phyloP scores from a whole-genome alignment of 441 rosid genomes.

The Bruguiera hainesii region DNA sequence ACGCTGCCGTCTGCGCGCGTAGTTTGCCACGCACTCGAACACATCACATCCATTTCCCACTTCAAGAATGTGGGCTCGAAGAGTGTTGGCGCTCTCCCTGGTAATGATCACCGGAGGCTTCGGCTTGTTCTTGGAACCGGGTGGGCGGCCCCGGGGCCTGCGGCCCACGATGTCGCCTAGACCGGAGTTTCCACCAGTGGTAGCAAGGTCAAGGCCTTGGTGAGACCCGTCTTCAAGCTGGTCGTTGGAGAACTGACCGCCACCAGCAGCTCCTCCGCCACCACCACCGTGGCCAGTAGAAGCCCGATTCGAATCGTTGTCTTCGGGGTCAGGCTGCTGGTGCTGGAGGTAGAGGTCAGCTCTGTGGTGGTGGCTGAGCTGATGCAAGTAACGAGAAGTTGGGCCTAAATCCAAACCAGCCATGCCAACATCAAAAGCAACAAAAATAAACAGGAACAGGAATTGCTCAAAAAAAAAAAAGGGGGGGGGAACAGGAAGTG shows the following conservation, averaged over 20 bases:
- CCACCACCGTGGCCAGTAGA: constrained; percentile 14
- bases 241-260: constrained; percentile 34
- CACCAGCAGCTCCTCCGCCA: constrained; percentile 25
- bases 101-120: constrained; percentile 93
- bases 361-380: constrained; percentile 69
- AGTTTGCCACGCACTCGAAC: constrained; percentile 74
- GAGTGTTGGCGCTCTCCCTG: constrained; percentile 88
- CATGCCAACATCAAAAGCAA: constrained; percentile 56
- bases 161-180: constrained; percentile 52
- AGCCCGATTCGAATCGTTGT: constrained; percentile 32
- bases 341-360: constrained; percentile 63
- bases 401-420: constrained; percentile 87
- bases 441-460: constrained; percentile 17
- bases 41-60: constrained; percentile 86
- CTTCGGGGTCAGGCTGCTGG: constrained; percentile 37
- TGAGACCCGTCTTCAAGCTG: constrained; percentile 35
- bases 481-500: constrained; percentile 21
- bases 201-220: constrained; percentile 47
- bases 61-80: constrained; percentile 91
- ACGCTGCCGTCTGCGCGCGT: constrained; percentile 80
- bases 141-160: constrained; percentile 86
- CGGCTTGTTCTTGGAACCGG: constrained; percentile 87
- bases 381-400: constrained; percentile 69
- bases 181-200: constrained; percentile 31
- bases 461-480: not conserved